A percentile compares a stretch with the other conserved stretches of the same genome.
phyloP scores from a whole-genome alignment of 495 filamentous ascomycete species.

The Sabuloglossum arenarium region DNA sequence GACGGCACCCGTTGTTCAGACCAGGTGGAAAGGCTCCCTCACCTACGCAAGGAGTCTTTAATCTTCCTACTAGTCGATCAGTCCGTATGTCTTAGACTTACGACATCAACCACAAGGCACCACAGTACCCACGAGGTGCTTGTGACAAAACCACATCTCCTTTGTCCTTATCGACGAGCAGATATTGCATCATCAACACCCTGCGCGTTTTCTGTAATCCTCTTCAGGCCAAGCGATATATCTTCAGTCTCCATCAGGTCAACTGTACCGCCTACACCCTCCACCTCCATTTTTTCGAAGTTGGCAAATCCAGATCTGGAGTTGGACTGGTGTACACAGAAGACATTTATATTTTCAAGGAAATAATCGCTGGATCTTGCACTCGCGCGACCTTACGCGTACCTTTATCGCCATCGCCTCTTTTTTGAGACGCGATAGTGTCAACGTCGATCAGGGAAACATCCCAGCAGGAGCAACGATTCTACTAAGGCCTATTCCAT shows the following conservation, averaged over 20 bases:
- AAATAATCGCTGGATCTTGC: not conserved
- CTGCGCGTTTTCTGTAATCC: not conserved
- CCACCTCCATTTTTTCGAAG: not conserved
- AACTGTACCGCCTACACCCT: not conserved
- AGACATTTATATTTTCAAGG: not conserved
- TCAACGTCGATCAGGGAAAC: not conserved
- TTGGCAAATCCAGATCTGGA: not conserved
- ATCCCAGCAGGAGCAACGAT: not conserved
- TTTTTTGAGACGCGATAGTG: not conserved
- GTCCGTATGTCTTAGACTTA: not conserved
- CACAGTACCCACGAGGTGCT: not conserved
- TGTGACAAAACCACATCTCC: not conserved
- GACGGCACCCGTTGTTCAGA: not conserved
- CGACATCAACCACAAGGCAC: not conserved
- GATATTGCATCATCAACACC: not conserved
- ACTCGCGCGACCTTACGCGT: not conserved
- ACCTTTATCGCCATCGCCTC: not conserved
- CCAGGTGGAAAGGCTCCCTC: not conserved
- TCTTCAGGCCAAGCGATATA: not conserved
- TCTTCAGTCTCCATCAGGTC: not conserved
- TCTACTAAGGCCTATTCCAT: not conserved
- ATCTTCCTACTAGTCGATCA: not conserved
- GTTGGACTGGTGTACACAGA: not conserved
- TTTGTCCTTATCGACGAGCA: constrained; percentile 1
- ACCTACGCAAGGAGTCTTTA: not conserved